phyloP scores from a whole-genome alignment of 1,139 yeast genomes.

The Candida sanyaensis region DNA sequence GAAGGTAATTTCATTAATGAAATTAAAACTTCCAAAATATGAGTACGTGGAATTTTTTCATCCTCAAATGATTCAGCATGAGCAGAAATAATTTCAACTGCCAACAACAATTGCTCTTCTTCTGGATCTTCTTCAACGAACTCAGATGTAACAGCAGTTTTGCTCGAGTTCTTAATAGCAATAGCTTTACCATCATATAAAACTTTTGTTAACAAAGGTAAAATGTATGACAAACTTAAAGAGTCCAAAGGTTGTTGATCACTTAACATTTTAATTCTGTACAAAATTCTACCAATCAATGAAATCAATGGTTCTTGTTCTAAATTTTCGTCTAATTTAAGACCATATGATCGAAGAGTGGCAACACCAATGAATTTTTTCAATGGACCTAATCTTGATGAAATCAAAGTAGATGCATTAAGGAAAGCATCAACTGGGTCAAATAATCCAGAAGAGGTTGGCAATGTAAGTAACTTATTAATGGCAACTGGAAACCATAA shows the following conservation, averaged over 20 bases:
- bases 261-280: slow-evolving; percentile 71
- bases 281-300: slow-evolving; percentile 65
- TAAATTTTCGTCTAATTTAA: slow-evolving; percentile 42
- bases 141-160: slow-evolving; percentile 54
- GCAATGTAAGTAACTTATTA: slow-evolving; percentile 44
- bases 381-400: slow-evolving; percentile 52
- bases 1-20: slow-evolving; percentile 72
- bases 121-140: slow-evolving; percentile 79
- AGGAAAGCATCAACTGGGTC: slow-evolving; percentile 41
- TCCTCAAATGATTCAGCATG: slow-evolving; percentile 78
- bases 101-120: slow-evolving; percentile 81
- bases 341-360: slow-evolving; percentile 54
- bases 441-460: slow-evolving; percentile 18
- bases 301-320: slow-evolving; percentile 54
- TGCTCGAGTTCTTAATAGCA: slow-evolving; percentile 52
- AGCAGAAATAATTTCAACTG: slow-evolving; percentile 72
- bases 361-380: slow-evolving; percentile 66
- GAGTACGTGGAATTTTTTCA: slow-evolving; percentile 66
- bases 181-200: slow-evolving; percentile 60
- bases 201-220: slow-evolving; percentile 71
- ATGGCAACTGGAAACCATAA: slow-evolving; percentile 75
- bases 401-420: slow-evolving; percentile 40
- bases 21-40: slow-evolving; percentile 62
- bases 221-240: slow-evolving; percentile 65
- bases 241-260: slow-evolving; percentile 75